Base-by-base conservation (phyloP, 371 early-diverging fungal genomes). In the Mucor plumbeus region DNA sequence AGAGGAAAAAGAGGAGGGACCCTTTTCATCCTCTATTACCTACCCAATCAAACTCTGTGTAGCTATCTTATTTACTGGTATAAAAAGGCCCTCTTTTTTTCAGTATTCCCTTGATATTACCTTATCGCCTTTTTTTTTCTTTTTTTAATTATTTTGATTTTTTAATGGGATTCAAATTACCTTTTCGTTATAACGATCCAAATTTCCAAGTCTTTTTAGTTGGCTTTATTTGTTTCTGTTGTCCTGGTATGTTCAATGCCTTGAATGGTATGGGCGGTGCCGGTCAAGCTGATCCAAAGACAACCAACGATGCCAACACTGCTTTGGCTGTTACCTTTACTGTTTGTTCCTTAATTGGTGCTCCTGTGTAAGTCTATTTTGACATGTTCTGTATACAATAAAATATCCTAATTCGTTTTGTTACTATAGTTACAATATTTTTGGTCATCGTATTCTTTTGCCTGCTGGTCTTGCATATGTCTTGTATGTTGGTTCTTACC, bases 191-290 rank as follows among this genome's bases (percentile, higher is more conserved):
- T 35, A 73, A 56, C 65, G 69, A 70, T 53, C 85, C 90, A 5
- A 73, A 86, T 69, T 76, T 83, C 61, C 92, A 92, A 76, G 85
- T 92, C 38, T 73, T 90, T 56, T 74, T 91, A 38, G 85, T 92
- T 48, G 89, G 90, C 15, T 79, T 92, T 54, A 86, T 91, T 61
- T 91, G 91, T 68, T 92, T 92, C 80, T 86, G 88, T 64, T 90
- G 90, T 69, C 92, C 94, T 15, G 94, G 93, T 63, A 93, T 93
- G 94, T 94, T 90, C 83, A 94, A 94, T 71, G 93, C 92, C 63
- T 75, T 93, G 59, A 86, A 85, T 67, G 87, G 88, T 61, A 78
- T 78, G 91, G 87, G 87, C 41, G 79, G 84, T 62, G 86, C 77
- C 40, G 88, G 88, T 66, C 82, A 85, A 47, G 65, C 70, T 31